A percentile compares a stretch with the other conserved stretches of the same genome.
Conservation (phyloP, 352 stramenopile genomes). For the Discostella stelligera region DNA sequence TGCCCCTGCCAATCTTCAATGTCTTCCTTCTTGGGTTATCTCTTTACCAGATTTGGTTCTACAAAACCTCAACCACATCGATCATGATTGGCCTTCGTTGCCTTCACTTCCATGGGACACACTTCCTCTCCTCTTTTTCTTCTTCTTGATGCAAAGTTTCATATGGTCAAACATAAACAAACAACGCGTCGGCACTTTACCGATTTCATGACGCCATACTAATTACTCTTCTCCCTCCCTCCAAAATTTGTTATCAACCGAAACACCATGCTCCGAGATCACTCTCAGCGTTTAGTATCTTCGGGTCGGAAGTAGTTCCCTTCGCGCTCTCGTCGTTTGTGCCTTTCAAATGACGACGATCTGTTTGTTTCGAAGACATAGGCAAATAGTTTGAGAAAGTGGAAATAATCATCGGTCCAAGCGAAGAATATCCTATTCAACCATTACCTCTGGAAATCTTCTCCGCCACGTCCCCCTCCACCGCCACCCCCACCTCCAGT, state of each 20-base stretch:
- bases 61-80: no score
- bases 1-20: conserved; percentile 16
- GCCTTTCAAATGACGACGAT: conserved; percentile 79
- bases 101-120: not conserved
- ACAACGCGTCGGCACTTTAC: not conserved
- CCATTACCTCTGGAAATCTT: conserved; percentile 47
- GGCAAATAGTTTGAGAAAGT: no score
- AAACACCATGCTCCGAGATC: not conserved
- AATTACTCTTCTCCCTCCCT: not conserved
- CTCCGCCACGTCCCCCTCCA: conserved; percentile 15
- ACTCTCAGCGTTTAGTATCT: conserved; percentile 17
- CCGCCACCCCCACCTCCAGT: conserved; percentile 6
- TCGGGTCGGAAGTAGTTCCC: conserved; percentile 48
- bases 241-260: not conserved
- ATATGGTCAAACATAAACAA: conserved; percentile 4
- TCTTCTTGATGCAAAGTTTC: conserved; percentile 15
- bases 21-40: conserved; percentile 15
- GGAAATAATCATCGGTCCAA: no score
- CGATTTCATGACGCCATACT: conserved; percentile 13
- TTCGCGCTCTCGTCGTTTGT: conserved; percentile 64
- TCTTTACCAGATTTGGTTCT: not conserved
- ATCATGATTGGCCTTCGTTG: no score
- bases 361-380: conserved; percentile 16
- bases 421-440: no score
- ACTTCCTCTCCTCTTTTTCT: conserved; percentile 10